Percentiles rank a stretch among this genome's conserved stretches.
phyloP scores from a whole-genome alignment of 495 filamentous ascomycete genomes.

The Daldinia bambusicola region DNA sequence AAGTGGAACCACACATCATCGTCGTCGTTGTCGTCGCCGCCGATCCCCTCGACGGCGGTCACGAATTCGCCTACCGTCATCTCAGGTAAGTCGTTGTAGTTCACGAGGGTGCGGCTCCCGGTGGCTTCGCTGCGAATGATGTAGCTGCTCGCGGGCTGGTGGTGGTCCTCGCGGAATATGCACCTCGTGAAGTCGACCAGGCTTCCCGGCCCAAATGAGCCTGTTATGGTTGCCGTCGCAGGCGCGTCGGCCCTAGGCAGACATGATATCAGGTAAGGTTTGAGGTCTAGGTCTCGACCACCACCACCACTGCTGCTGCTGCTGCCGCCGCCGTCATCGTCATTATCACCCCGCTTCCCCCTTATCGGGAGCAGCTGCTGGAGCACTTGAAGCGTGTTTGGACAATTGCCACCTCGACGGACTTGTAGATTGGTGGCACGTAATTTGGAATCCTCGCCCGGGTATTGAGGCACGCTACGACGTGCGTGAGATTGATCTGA shows the following conservation, averaged over 20 bases:
- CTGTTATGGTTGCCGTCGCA: constrained; percentile 51
- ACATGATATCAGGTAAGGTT: constrained; percentile 54
- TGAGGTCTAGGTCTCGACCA: constrained; percentile 28
- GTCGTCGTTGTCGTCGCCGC: constrained; percentile 19
- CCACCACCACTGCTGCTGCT: too few species aligned
- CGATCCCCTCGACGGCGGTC: constrained; percentile 46
- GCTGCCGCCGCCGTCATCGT: not conserved
- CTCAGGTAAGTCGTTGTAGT: constrained; percentile 72
- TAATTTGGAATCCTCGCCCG: constrained; percentile 75
- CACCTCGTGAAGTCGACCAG: constrained; percentile 63
- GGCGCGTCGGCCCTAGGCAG: constrained; percentile 50
- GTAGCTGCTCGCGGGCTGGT: constrained; percentile 74
- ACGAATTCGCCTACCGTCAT: constrained; percentile 70
- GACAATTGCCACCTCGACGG: constrained; percentile 77
- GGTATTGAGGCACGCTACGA: constrained; percentile 71
- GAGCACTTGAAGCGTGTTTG: constrained; percentile 75
- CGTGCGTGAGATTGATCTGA: constrained; percentile 37
- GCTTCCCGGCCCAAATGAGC: constrained; percentile 55
- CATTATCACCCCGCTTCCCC: constrained; percentile 24
- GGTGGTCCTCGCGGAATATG: constrained; percentile 66
- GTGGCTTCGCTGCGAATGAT: constrained; percentile 70
- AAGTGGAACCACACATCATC: constrained; percentile 73
- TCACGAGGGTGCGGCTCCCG: constrained; percentile 74
- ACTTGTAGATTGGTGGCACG: constrained; percentile 67
- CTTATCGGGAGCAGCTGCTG: constrained; percentile 61